phyloP scores from a whole-genome alignment of 2,329 filamentous ascomycete genomes.

The Pseudopyrenochaeta lycopersici region DNA sequence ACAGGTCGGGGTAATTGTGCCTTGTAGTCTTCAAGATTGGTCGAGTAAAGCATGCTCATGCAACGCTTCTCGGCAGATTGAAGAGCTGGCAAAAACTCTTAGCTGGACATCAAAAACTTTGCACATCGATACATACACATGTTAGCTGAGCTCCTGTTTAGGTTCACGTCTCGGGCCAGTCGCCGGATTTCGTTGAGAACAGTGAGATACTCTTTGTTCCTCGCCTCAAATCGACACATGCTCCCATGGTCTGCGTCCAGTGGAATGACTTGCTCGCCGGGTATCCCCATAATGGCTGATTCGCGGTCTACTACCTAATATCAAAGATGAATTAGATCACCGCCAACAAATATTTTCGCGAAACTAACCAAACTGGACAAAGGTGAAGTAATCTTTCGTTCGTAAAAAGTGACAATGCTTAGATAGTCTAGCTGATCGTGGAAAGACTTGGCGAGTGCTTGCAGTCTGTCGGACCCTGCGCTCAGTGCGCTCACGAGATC shows the following conservation, averaged over 20 bases:
- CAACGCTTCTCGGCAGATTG: slow-evolving; percentile 44
- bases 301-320: slow-evolving; percentile 27
- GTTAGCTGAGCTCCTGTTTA: too few relatives aligned
- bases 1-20: slow-evolving; percentile 38
- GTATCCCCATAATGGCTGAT: slow-evolving; percentile 29
- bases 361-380: slow-evolving; percentile 23
- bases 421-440: slow-evolving; percentile 14
- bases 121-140: too few relatives aligned
- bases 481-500: slow-evolving; percentile 24
- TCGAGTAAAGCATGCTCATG: slow-evolving; percentile 43
- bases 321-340: slow-evolving; percentile 7
- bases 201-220: too few relatives aligned
- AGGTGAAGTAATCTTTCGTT: slow-evolving; percentile 11
- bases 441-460: slow-evolving; percentile 19
- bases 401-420: slow-evolving; percentile 26
- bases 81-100: slow-evolving; percentile 34
- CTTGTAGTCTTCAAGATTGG: slow-evolving; percentile 42
- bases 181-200: too few relatives aligned
- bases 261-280: slow-evolving; percentile 23
- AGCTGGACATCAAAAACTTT: background rate
- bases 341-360: background rate
- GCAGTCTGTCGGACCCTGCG: slow-evolving; percentile 15
- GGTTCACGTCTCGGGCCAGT: too few relatives aligned
- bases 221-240: slow-evolving; percentile 29
- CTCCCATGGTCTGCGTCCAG: slow-evolving; percentile 26